Percentiles rank a stretch among this genome's conserved stretches.
Conservation (phyloP, 148 eudicot species). For the Rhododendron henanense region DNA sequence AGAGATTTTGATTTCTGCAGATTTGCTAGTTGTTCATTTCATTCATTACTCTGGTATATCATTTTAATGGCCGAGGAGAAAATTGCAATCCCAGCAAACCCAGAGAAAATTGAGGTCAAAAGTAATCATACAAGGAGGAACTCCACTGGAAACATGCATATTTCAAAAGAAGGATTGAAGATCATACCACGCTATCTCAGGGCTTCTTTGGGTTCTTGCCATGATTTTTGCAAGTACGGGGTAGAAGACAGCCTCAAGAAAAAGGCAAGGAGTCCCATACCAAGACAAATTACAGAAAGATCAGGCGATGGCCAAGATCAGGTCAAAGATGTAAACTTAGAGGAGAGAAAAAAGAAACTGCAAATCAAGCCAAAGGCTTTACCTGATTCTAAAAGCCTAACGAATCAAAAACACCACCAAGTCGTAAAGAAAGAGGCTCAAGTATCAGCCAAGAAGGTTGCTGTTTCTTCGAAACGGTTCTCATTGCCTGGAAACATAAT, state of each 20-base stretch:
- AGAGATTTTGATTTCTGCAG: neutral
- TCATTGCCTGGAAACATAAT: neutral
- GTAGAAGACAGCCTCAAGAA: constrained; percentile 25
- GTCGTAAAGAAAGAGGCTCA: constrained; percentile 9
- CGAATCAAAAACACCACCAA: neutral
- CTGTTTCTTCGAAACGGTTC: constrained; percentile 10
- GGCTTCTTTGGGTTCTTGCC: constrained; percentile 64
- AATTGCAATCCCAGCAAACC: constrained; percentile 16
- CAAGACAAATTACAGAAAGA: constrained; percentile 21
- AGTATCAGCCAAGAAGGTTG: constrained; percentile 11
- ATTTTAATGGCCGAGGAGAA: constrained; percentile 11
- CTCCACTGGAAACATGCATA: constrained; percentile 22
- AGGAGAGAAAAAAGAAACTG: constrained; percentile 30
- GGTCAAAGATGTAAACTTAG: constrained; percentile 5
- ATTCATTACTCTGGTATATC: neutral
- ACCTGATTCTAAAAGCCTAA: constrained; percentile 21
- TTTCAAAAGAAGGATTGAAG: constrained; percentile 23
- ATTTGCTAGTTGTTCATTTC: neutral
- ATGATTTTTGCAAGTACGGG: constrained; percentile 71
- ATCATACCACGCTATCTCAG: constrained; percentile 59
- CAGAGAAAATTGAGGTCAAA: constrained; percentile 10
- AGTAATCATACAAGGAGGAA: constrained; percentile 20
- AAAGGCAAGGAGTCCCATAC: constrained; percentile 20
- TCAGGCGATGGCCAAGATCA: constrained; percentile 19
- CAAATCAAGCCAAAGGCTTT: constrained; percentile 35